Evolutionary conservation across 371 early-diverging fungal genomes (phyloP).

Genomic region (Vairimorpha apis): DNA sequence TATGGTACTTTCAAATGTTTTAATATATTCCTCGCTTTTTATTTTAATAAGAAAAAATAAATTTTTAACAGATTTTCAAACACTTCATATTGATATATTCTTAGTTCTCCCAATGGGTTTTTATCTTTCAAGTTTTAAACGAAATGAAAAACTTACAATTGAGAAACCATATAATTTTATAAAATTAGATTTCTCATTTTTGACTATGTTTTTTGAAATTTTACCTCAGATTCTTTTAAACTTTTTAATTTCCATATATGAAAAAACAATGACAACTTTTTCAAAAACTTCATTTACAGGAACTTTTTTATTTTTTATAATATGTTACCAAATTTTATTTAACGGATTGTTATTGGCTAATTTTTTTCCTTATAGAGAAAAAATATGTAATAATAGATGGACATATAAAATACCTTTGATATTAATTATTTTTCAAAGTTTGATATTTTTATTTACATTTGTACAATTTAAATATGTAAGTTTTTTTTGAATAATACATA

Average conservation of each 20-base stretch:
- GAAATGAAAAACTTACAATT: slow-evolving; percentile 22
- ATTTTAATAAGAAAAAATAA: slow-evolving; percentile 67
- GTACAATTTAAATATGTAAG: no score
- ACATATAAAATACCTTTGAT: background rate
- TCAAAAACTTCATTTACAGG: background rate
- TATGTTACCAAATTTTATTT: slow-evolving; percentile 1
- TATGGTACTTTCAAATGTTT: slow-evolving; percentile 81
- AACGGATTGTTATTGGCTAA: slow-evolving; percentile 10
- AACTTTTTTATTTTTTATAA: slow-evolving; percentile 22
- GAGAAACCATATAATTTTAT: slow-evolving; percentile 29
- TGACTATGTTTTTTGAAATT: slow-evolving; percentile 6
- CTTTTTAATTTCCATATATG: background rate
- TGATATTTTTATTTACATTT: background rate
- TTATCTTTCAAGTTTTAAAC: slow-evolving; percentile 39
- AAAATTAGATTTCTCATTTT: background rate
- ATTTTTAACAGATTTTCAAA: slow-evolving; percentile 59
- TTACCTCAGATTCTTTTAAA: background rate
- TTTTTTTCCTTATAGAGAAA: slow-evolving; percentile 12
- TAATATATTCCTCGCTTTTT: slow-evolving; percentile 78
- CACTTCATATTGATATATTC: slow-evolving; percentile 57
- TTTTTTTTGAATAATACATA: no score
- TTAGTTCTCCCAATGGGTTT: slow-evolving; percentile 43
- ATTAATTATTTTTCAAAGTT: background rate
- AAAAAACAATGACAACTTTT: background rate
- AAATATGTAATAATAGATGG: background rate